These are phyloP conservation scores for Monosporascus sp. DNA, from an alignment of 2,329 filamentous ascomycete species.

Conservation along the genomic window DNA sequence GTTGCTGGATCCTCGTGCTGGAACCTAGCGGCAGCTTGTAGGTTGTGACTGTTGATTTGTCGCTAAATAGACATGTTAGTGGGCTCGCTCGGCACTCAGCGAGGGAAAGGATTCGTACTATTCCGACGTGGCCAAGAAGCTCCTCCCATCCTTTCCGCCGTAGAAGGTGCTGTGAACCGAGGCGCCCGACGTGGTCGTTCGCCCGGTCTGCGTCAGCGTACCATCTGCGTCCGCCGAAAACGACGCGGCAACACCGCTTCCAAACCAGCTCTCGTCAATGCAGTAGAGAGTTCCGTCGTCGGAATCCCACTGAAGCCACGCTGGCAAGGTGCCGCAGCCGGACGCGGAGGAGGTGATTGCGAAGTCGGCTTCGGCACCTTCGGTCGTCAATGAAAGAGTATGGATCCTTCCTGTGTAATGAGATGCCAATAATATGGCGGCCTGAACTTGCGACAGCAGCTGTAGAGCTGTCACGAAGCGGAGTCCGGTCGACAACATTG, in stretches of 20 bases:
- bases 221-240: constrained; percentile 28
- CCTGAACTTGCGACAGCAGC: constrained; percentile 17
- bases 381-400: constrained; percentile 25
- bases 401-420: constrained; percentile 36
- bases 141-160: constrained; percentile 30
- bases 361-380: constrained; percentile 21
- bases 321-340: constrained; percentile 31
- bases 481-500: constrained; percentile 17
- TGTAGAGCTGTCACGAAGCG: constrained; percentile 15
- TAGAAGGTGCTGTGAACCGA: constrained; percentile 37
- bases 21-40: constrained; percentile 34
- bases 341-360: constrained; percentile 20
- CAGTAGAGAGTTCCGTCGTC: constrained; percentile 27
- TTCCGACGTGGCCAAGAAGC: constrained; percentile 38
- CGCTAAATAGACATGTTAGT: constrained; percentile 24
- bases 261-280: constrained; percentile 32
- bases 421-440: constrained; percentile 30
- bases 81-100: no score
- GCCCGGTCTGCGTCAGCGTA: constrained; percentile 24
- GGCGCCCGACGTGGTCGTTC: constrained; percentile 28
- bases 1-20: constrained; percentile 27
- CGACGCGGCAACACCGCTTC: constrained; percentile 30
- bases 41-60: constrained; percentile 37
- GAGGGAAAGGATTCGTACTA: constrained; percentile 28
- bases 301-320: constrained; percentile 33